A percentile compares a stretch with the other conserved stretches of the same genome.
Evolutionary conservation across 139 green algal species (phyloP).

Genomic region (Closterium sp.): DNA sequence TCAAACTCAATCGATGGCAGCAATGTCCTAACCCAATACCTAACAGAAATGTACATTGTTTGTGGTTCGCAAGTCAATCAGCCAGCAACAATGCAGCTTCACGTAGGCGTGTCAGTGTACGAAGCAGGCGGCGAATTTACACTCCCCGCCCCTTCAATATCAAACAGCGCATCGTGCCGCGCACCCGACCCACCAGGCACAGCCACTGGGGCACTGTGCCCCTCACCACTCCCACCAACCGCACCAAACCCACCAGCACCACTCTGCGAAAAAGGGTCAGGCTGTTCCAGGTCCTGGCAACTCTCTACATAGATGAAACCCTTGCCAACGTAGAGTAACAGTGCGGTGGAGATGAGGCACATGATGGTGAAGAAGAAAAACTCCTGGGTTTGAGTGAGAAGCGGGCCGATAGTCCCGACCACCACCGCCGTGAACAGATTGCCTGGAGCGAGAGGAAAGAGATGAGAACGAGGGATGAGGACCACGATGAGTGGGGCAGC

Average conservation of each 20-base stretch:
- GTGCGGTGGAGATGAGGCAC: conserved; percentile 22
- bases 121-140: neutral
- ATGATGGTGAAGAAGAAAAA: conserved; percentile 45
- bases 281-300: neutral
- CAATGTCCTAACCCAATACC: no score
- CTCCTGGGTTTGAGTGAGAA: conserved; percentile 24
- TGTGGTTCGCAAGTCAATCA: neutral
- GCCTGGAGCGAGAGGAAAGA: conserved; percentile 17
- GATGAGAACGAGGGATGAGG: neutral
- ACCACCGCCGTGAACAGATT: conserved; percentile 44
- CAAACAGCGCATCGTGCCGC: neutral
- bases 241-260: neutral
- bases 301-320: conserved; percentile 38
- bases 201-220: neutral
- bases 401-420: neutral
- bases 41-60: no score
- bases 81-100: neutral
- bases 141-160: neutral
- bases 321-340: conserved; percentile 18
- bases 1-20: no score
- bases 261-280: neutral
- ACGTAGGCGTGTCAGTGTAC: neutral
- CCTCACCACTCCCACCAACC: neutral
- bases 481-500: neutral
- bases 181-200: neutral